Conservation (phyloP, 2,329 filamentous ascomycete species). For the Penicillium janthinellum region DNA sequence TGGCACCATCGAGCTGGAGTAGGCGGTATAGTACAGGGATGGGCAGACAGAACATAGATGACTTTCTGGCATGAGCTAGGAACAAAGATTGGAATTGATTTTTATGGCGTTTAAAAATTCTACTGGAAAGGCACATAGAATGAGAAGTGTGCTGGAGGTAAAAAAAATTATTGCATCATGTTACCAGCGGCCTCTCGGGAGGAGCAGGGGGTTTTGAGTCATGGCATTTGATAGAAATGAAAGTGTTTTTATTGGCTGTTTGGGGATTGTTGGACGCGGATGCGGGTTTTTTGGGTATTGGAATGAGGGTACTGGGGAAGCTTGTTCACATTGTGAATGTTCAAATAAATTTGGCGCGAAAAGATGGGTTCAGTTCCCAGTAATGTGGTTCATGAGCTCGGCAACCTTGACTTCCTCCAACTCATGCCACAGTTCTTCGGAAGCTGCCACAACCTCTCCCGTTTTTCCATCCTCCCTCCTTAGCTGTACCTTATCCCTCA, state of each 20-base stretch:
- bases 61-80: not conserved
- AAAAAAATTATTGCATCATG: not conserved
- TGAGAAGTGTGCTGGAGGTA: not conserved
- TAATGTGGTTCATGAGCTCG: too few species aligned
- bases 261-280: too few species aligned
- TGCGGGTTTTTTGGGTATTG: too few species aligned
- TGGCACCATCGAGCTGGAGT: conserved; percentile 32
- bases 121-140: not conserved
- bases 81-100: not conserved
- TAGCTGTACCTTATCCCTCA: too few species aligned
- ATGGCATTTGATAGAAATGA: not conserved
- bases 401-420: too few species aligned
- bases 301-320: too few species aligned
- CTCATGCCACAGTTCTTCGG: too few species aligned
- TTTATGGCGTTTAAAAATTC: not conserved
- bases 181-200: not conserved
- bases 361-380: too few species aligned
- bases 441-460: too few species aligned
- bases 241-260: not conserved
- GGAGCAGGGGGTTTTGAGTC: not conserved
- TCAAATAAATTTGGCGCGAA: too few species aligned
- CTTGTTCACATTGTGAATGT: too few species aligned
- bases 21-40: not conserved
- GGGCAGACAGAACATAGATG: not conserved
- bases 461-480: too few species aligned